These are phyloP conservation scores for Syzygium jambos DNA, from an alignment of 345 rosid genomes.

Conservation along the genomic window DNA sequence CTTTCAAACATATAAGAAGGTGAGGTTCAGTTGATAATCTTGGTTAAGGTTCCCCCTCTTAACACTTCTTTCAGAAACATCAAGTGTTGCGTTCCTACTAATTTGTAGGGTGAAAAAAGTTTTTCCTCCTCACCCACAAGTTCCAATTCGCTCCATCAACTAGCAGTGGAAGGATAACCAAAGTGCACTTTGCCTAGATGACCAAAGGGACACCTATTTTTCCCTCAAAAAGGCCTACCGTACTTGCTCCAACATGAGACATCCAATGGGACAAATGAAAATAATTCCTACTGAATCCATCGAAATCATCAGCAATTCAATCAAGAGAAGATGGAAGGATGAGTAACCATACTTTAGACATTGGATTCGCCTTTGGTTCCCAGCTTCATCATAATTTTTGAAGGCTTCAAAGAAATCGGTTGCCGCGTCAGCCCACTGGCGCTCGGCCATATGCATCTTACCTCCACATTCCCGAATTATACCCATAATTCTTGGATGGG, in stretches of 20 bases:
- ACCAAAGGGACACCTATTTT: not conserved
- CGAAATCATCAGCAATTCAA: not conserved
- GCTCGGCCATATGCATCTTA: conserved; percentile 99
- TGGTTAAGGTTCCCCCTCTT: not conserved
- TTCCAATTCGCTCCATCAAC: not conserved
- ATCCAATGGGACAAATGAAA: not conserved
- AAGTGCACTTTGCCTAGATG: not conserved
- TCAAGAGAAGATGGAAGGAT: not conserved
- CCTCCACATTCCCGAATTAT: conserved; percentile 99
- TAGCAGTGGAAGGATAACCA: not conserved
- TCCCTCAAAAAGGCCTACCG: not conserved
- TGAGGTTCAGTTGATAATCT: not conserved
- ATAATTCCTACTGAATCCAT: not conserved
- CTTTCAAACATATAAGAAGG: not conserved
- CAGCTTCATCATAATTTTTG: conserved; percentile 99
- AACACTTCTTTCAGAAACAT: not conserved
- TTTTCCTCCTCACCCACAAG: not conserved
- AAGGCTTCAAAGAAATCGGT: conserved; percentile 99
- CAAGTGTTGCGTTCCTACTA: not conserved
- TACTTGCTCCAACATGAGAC: not conserved
- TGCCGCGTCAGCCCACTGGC: conserved; percentile 98
- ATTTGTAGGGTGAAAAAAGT: not conserved
- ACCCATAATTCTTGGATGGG: conserved; percentile 99
- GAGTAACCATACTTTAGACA: conserved; percentile 74
- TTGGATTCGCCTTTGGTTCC: conserved; percentile 96